Evolutionary conservation across 257 asterid species (phyloP), one percentile per base, ranked within the genome.

Genomic region (Knoxia roxburghii): DNA sequence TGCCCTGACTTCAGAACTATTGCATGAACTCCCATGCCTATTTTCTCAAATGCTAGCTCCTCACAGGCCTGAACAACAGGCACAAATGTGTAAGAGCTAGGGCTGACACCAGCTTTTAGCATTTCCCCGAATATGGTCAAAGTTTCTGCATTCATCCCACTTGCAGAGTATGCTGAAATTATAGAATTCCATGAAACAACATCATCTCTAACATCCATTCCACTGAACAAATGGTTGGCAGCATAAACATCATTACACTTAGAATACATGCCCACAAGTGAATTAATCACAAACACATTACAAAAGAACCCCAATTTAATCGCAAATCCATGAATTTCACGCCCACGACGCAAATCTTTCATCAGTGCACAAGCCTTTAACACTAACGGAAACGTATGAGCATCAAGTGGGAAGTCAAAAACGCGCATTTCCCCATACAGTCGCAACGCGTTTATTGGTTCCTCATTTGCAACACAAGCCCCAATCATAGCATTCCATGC

Each of bases 401-500:
- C 86, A 77, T 89, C 98, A 17, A 66, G 59, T 0, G 70, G 52
- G 69, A 86, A 64, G 70, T 76, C 87, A 49, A 43, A 68, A 69
- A 67, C 65, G 51, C 89, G 83, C 90, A 89, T 84, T 26, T 73
- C 77, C 9, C 68, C 67, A 24, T 83, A 89, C 65, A 89, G 64
- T 73, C 77, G 76, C 66, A 92, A 70, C 29, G 95, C 96, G 75
- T 45, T 56, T 58, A 66, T 21, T 39, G 81, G 76, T 63, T 79
- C 76, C 43, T 78, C 81, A 55, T 78, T 80, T 5, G 82, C 68
- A 35, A 84, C 79, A 61, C 74, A 90, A 65, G 95, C 97, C 61
- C 97, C 95, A 71, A 88, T 75, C 81, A 88, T 84, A 27, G 91
- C 97, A 70, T 93, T 90, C 83, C 88, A 88, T 15, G 97, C 78